Base-by-base conservation (phyloP, 2,329 filamentous ascomycete genomes). In the Hypoxylon sp. region DNA sequence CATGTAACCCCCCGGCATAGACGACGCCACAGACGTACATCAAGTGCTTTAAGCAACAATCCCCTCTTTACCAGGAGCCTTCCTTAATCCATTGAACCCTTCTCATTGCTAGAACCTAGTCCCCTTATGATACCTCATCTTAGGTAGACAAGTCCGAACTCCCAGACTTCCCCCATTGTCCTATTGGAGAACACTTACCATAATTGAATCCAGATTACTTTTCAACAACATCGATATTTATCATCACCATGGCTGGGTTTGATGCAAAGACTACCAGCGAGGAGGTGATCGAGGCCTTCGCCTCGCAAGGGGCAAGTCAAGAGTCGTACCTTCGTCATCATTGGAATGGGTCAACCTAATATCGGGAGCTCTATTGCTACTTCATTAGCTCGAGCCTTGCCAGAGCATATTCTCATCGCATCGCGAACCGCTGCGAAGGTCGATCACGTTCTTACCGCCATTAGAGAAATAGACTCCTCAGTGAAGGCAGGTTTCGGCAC, bases 281-380 rank as follows among this genome's bases (percentile, higher is more conserved):
- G 11, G 19, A 52, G 8, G 48, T 52, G 9, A 11, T 52, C 11
- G n/a, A 50, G 19, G 48, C 32, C 32, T 52, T 52, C 5, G 32
- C 9, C 30, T 34, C 12, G 16, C 47, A 52, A n/a, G 30, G 25
- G 9, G 16, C 47, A 52, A n/a, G 30, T 37, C 30, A 52, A 52
- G 8, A 30, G 5, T 8, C 48, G 48, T 32, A 52, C 48, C 11
- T 51, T 37, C 8, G 47, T 51, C 21, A 51, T 51, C 47, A 51
- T 30, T 3, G 47, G 47, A 9, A 30, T 30, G 3, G 29, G 47
- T 14, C 16, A 25, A 29, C 47, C 29, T 5, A 51, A 30, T 32
- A 51, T 51, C 21, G 47, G 47, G 19, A 51, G 47, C 12, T 37
- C 29, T 5, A 37, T 51, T 12, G 47, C 47, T 23, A 51, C 30